Conservation (phyloP, 23 red algal species). For the Gracilariopsis chorda region DNA sequence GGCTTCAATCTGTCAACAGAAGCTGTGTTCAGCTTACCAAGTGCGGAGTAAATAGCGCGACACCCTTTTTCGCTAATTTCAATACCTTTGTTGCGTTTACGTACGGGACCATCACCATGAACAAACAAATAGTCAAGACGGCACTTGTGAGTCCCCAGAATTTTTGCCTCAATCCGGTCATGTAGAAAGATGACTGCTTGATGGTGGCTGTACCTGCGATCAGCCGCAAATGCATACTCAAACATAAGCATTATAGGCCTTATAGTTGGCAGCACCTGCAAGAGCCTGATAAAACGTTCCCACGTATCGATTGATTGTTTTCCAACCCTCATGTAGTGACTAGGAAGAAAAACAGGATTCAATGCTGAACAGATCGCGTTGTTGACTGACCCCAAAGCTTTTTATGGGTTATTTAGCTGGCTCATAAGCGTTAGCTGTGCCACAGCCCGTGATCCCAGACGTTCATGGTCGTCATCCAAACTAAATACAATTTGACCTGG, state of each 20-base stretch:
- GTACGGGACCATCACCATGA: slow-evolving; percentile 10
- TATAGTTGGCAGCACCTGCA: neutral
- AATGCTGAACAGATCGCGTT: neutral
- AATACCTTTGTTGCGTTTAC: neutral
- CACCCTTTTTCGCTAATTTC: neutral
- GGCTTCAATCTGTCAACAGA: neutral
- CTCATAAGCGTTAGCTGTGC: neutral
- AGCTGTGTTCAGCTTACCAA: neutral
- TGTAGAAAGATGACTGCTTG: neutral
- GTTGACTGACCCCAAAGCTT: neutral
- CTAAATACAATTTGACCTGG: neutral
- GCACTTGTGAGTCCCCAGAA: slow-evolving; percentile 7
- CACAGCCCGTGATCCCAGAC: neutral
- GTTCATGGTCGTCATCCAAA: neutral
- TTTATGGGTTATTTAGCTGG: slow-evolving; percentile 22
- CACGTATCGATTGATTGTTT: neutral
- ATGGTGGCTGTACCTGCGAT: neutral
- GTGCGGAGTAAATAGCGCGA: neutral
- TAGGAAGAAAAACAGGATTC: slow-evolving; percentile 5
- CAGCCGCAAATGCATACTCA: neutral
- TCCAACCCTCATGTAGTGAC: neutral
- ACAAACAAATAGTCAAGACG: neutral
- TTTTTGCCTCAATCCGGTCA: neutral
- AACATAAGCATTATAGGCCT: neutral
- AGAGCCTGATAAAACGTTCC: neutral